Evolutionary conservation across 2,329 filamentous ascomycete species (phyloP).

Genomic region (Fusarium euwallaceae): DNA sequence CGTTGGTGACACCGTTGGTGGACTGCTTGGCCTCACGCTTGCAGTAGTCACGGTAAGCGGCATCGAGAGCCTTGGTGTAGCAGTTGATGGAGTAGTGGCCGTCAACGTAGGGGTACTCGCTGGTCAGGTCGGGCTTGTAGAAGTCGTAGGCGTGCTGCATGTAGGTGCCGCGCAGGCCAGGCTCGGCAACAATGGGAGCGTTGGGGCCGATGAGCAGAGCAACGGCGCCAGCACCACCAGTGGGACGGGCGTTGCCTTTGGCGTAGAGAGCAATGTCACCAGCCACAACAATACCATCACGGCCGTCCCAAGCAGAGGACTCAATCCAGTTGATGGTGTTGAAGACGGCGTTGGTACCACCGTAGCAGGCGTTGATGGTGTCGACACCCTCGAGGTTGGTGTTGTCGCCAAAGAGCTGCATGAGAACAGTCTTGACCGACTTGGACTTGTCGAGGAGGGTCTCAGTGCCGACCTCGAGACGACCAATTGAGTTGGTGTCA

Average conservation of each 20-base stretch:
- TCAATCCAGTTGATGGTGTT: slow-evolving; percentile 89
- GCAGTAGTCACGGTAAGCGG: slow-evolving; percentile 84
- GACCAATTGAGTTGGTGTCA: slow-evolving; percentile 81
- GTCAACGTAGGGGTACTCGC: slow-evolving; percentile 88
- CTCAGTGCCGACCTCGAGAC: slow-evolving; percentile 88
- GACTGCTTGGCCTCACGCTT: slow-evolving; percentile 75
- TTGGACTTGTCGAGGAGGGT: slow-evolving; percentile 91
- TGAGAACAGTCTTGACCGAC: slow-evolving; percentile 89
- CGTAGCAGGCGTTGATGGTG: slow-evolving; percentile 88
- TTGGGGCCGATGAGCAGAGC: slow-evolving; percentile 84
- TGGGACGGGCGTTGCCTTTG: slow-evolving; percentile 85
- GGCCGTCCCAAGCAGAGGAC: slow-evolving; percentile 88
- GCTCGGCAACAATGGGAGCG: slow-evolving; percentile 81
- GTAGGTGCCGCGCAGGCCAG: slow-evolving; percentile 83
- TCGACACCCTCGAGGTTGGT: slow-evolving; percentile 87
- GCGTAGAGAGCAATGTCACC: slow-evolving; percentile 89
- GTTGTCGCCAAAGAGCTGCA: slow-evolving; percentile 89
- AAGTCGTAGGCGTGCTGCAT: slow-evolving; percentile 91
- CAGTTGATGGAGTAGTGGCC: slow-evolving; percentile 86
- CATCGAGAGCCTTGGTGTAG: slow-evolving; percentile 85
- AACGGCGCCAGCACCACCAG: slow-evolving; percentile 83
- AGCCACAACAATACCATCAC: slow-evolving; percentile 83
- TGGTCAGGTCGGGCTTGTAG: slow-evolving; percentile 90
- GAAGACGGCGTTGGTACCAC: slow-evolving; percentile 86
- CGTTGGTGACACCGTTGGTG: slow-evolving; percentile 65